phyloP scores from a whole-genome alignment of 306 rosid genomes.

The Cucurbita maxima region DNA sequence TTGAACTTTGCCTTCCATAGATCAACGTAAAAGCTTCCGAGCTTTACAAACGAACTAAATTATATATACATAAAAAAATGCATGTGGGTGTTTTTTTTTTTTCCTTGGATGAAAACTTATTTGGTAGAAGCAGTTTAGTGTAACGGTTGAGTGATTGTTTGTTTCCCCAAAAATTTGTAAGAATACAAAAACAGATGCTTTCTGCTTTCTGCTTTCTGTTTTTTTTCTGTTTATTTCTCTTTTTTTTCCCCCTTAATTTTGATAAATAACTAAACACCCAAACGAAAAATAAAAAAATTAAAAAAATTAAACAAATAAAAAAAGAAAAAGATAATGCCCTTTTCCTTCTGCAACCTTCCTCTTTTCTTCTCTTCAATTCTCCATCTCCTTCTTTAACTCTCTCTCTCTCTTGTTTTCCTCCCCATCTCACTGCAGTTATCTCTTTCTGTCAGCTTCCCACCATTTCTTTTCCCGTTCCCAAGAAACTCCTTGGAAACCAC shows the following conservation, averaged over 20 bases:
- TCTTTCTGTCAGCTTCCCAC: conserved; percentile 3
- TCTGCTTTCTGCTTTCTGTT: neutral
- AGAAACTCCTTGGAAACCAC: neutral
- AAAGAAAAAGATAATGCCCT: conserved; percentile 4
- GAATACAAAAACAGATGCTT: neutral
- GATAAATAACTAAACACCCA: neutral
- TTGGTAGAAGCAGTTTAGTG: neutral
- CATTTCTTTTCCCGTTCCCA: conserved; percentile 5
- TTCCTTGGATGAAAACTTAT: neutral
- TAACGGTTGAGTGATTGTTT: neutral
- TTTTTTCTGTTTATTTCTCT: neutral
- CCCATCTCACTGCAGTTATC: conserved; percentile 3
- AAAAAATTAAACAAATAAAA: too few relatives aligned
- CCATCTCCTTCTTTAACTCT: neutral
- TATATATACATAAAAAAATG: too few relatives aligned
- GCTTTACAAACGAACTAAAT: too few relatives aligned
- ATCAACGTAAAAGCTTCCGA: too few relatives aligned
- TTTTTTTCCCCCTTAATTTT: neutral
- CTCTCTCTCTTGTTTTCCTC: conserved; percentile 1
- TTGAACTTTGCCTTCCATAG: too few relatives aligned
- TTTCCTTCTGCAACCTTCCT: conserved; percentile 3
- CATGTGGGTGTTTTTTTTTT: too few relatives aligned
- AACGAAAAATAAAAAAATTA: too few relatives aligned
- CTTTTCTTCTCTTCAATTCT: neutral
- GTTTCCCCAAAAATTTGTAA: neutral